Base-by-base conservation (phyloP, 352 stramenopile species). In the Globisporangium solare region DNA sequence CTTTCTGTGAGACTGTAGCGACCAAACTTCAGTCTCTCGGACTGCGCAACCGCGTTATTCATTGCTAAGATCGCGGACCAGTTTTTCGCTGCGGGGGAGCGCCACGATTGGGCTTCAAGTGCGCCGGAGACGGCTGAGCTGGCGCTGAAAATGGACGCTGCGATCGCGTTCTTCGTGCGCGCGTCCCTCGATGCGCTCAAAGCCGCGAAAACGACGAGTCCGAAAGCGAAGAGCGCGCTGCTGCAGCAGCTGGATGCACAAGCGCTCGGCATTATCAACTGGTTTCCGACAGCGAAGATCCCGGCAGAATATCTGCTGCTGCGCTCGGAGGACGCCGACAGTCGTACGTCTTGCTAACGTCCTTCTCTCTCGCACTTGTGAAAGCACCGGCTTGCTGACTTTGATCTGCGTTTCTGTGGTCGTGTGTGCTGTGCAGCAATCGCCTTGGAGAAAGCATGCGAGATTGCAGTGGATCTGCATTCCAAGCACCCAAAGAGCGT, bases 81-180 rank as follows among this genome's bases (percentile, higher is more conserved):
- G 48, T 88, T 88, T 40, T 74, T 88, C 24, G 58, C 60, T 12
- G 69, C 70, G 32, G 73, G 68, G 17, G 59, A 56, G 51, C 56
- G 51, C 10, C 71, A 55, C 31, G 32, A 74, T 17, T 87, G 64
- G 64, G 22, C 27, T 7, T 10, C 46, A 17, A 31, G n/a, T 24
- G 20, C 70, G 32, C 58, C n/a, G 13, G 41, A 70, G 47, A 55
- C 63, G 40, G 39, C 58, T 2, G 49, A 50, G 12, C 39, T 72
- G 41, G 59, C 56, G 13, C 32, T 49, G 27, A 67, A 70, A 60
- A 71, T 83, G 51, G 78, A 92, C 39, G 48, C 63, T 6, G 64
- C 71, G 2, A 73, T 89, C 17, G 81, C 79, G 8, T 82, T 87
- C 56, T 90, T 92, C 54, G 70, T 91, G 66, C 76, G 79, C 39